Conservation (phyloP, 2,329 filamentous ascomycete species). For the Fusarium armeniacum region DNA sequence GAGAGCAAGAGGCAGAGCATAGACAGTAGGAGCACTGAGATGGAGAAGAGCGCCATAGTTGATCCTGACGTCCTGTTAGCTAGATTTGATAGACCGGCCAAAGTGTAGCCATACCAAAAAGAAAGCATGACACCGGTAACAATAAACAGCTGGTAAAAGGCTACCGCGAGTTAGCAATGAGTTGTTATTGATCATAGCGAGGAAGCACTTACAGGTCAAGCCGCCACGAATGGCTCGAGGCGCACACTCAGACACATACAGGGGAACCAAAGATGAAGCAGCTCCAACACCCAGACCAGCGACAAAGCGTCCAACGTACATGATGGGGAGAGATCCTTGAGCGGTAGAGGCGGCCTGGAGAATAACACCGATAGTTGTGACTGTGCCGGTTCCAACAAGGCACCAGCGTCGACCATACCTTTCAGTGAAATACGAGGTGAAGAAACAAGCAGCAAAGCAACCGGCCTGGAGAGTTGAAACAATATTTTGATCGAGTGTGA, state of each 20-base stretch:
- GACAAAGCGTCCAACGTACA: constrained; percentile 75
- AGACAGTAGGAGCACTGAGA: constrained; percentile 63
- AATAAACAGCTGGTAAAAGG: constrained; percentile 66
- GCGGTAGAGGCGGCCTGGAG: constrained; percentile 72
- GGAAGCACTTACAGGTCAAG: constrained; percentile 57
- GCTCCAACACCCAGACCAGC: constrained; percentile 65
- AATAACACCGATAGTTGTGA: constrained; percentile 73
- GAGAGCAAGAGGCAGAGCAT: constrained; percentile 73
- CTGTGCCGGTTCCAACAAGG: constrained; percentile 68
- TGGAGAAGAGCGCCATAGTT: constrained; percentile 68
- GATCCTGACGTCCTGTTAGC: constrained; percentile 62
- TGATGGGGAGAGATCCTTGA: constrained; percentile 68
- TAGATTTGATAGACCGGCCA: background rate
- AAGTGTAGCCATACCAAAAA: constrained; percentile 55
- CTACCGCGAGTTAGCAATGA: constrained; percentile 36
- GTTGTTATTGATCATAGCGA: background rate
- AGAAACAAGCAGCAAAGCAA: constrained; percentile 74
- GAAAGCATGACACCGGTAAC: constrained; percentile 60
- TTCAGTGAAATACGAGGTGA: constrained; percentile 68
- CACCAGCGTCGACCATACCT: constrained; percentile 67
- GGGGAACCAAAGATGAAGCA: constrained; percentile 61
- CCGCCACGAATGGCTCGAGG: constrained; percentile 66
- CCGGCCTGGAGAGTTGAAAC: constrained; percentile 79
- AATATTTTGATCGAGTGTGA: constrained; percentile 74
- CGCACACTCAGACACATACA: constrained; percentile 65